Evolutionary conservation across 2,329 filamentous ascomycete species (phyloP).

Genomic region (Westerdykella aurantiaca): DNA sequence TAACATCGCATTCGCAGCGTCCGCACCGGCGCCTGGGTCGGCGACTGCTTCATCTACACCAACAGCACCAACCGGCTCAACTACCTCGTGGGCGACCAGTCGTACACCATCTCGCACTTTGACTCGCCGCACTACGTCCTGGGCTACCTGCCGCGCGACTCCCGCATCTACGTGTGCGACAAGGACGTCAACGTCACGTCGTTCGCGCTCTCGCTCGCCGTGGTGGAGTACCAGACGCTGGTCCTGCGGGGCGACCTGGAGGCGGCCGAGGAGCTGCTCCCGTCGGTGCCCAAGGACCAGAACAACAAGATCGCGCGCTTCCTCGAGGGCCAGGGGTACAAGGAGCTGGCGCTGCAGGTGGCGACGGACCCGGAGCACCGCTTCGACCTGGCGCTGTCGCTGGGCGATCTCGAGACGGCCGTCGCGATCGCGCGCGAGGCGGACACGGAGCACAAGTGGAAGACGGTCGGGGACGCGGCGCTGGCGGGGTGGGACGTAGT

Average conservation of each 20-base stretch:
- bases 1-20: constrained; percentile 54
- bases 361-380: constrained; percentile 94
- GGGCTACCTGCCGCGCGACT: constrained; percentile 91
- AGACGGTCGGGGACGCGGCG: constrained; percentile 89
- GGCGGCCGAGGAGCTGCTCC: constrained; percentile 75
- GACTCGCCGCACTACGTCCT: constrained; percentile 92
- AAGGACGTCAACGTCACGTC: constrained; percentile 92
- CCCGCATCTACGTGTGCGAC: constrained; percentile 89
- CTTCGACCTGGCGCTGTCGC: constrained; percentile 80
- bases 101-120: constrained; percentile 95
- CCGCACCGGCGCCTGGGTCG: constrained; percentile 93
- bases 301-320: constrained; percentile 98
- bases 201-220: constrained; percentile 82
- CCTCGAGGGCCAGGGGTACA: constrained; percentile 93
- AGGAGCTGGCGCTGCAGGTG: constrained; percentile 89
- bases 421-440: constrained; percentile 76
- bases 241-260: constrained; percentile 93
- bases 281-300: constrained; percentile 81
- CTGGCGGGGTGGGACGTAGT: constrained; percentile 79
- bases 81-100: constrained; percentile 96
- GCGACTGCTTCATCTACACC: constrained; percentile 98
- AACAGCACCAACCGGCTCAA: constrained; percentile 95
- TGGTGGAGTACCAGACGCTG: constrained; percentile 94
- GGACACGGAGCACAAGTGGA: constrained; percentile 96
- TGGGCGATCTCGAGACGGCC: constrained; percentile 80